Base-by-base conservation (phyloP, 495 filamentous ascomycete genomes). In the Astrothelium subdiscretum region DNA sequence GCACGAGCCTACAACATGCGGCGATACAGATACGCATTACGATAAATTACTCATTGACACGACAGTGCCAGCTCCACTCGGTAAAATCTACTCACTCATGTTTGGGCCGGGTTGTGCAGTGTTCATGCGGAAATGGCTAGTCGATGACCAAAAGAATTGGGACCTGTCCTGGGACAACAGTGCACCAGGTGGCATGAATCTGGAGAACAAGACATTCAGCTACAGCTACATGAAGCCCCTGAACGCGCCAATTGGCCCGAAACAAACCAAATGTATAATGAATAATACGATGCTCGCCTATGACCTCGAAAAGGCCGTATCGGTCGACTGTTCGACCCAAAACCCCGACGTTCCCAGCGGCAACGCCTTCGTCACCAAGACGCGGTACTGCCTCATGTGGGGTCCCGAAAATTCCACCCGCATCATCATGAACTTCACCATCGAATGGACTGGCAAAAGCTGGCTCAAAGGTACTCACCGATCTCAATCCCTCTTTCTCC, bases 381-480 rank as follows among this genome's bases (percentile, higher is more conserved):
- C 95, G 1, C 90, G 87, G 69, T 97, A 97, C 66, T 95, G 95
- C 65, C 80, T 99, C 8, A 89, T 86, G 43, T 99, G 94, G 94
- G 91, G 84, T 2, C 79, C 94, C 31, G 85, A 83, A 60, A 95
- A 95, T 66, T 76, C 85, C 27, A 99, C 95, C 0, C 81, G 89
- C 32, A 75, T 99, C 31, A 79, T 92, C 29, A 84, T 90, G 73
- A 95, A 85, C 62, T 96, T 89, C 73, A 86, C 85, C 0, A 88
- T 97, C 57, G 94, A 97, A 69, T 99, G 94, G 94, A 84, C 87
- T 0, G 92, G 94, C 60, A 99, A 99, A 79, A 96, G 90, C 76
- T 99, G 95, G 94, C 72, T 97, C 42, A 97, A 96, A 78, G 90
- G 92, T 96, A 82, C 64, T 2, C 8, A 6, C 3, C 31, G 63